phyloP scores from a whole-genome alignment of 345 rosid species.

The Eucalyptus cladocalyx region DNA sequence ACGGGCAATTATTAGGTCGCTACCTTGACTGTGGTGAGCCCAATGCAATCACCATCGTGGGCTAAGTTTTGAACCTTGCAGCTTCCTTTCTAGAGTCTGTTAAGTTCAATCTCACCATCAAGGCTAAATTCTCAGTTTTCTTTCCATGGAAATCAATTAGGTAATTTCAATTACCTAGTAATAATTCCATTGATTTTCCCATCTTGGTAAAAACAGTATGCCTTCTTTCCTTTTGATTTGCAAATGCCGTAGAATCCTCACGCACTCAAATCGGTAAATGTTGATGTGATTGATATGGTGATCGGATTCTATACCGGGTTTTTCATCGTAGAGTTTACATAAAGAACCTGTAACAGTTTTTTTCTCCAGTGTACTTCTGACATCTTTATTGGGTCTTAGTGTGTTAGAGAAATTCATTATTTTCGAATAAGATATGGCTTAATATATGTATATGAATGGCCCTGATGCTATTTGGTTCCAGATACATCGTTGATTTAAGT shows the following conservation, averaged over 20 bases:
- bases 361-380: not conserved
- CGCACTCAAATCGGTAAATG: not conserved
- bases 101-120: too few species aligned
- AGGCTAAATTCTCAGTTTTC: too few species aligned
- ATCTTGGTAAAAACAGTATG: too few species aligned
- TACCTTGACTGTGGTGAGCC: not conserved
- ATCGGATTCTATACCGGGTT: fast-evolving
- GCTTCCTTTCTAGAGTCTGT: too few species aligned
- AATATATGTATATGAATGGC: too few species aligned
- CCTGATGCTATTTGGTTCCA: fast-evolving
- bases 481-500: not conserved
- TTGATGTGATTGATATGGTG: fast-evolving
- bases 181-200: too few species aligned
- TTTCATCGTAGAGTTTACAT: not conserved
- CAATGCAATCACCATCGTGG: not conserved
- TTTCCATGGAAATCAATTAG: too few species aligned
- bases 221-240: too few species aligned
- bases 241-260: not conserved
- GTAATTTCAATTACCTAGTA: too few species aligned
- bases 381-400: not conserved
- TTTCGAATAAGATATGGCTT: not conserved
- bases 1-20: not conserved
- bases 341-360: not conserved
- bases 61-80: not conserved
- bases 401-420: too few species aligned